Evolutionary conservation across 2,329 filamentous ascomycete species (phyloP).

Genomic region (Talaromyces sp.): DNA sequence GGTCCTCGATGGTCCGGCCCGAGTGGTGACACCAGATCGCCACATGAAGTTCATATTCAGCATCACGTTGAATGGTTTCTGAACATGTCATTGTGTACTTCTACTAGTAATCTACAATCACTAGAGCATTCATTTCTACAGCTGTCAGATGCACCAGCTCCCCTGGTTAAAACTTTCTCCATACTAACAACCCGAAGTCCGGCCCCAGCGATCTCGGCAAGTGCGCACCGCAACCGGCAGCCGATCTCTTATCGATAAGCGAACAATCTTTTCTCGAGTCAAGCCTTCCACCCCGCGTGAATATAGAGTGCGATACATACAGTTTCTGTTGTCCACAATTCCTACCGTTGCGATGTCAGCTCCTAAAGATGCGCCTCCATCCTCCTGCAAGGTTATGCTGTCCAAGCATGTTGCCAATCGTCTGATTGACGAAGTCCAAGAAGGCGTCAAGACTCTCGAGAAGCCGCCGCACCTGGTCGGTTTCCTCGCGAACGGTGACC

Average conservation of each 20-base stretch:
- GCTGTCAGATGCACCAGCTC: background rate
- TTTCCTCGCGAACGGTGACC: constrained; percentile 89
- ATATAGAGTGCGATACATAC: constrained; percentile 8
- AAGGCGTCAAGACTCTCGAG: constrained; percentile 72
- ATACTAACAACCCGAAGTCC: background rate
- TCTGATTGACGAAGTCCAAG: constrained; percentile 75
- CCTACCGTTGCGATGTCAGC: constrained; percentile 33
- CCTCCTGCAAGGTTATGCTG: constrained; percentile 86
- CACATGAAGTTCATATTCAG: background rate
- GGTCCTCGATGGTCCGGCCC: no score
- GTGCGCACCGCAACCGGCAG: constrained; percentile 34
- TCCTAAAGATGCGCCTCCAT: constrained; percentile 29
- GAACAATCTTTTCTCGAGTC: constrained; percentile 35
- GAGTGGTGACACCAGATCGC: no score
- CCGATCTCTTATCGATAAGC: constrained; percentile 42
- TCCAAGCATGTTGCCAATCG: constrained; percentile 84
- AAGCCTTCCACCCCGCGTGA: constrained; percentile 12
- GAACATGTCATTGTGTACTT: no score
- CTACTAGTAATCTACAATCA: background rate
- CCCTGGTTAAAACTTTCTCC: background rate
- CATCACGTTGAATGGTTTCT: no score
- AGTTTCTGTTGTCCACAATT: constrained; percentile 8
- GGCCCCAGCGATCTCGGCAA: constrained; percentile 11
- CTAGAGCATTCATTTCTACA: no score
- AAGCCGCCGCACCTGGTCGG: constrained; percentile 80